Evolutionary conservation across 2,329 filamentous ascomycete genomes (phyloP).

Genomic region (Aspergillus alliaceus): DNA sequence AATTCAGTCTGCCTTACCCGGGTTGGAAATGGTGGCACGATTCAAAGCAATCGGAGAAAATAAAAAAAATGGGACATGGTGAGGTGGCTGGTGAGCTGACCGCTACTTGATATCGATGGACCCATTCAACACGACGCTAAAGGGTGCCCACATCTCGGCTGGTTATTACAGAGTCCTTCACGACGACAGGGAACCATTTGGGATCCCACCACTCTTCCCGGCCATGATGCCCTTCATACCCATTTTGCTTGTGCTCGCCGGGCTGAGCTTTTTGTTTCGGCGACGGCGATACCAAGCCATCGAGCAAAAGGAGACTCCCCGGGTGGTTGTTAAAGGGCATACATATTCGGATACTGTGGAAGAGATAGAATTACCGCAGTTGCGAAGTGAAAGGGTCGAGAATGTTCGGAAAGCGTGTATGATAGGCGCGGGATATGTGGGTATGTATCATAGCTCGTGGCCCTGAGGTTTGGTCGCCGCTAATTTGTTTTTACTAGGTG

Average conservation of each 20-base stretch:
- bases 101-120: neutral
- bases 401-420: slow-evolving; percentile 23
- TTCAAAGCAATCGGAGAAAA: neutral
- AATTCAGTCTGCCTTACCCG: neutral
- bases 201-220: neutral
- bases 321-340: slow-evolving; percentile 19
- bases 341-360: slow-evolving; percentile 19
- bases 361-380: neutral
- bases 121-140: neutral
- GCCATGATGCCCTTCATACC: slow-evolving; percentile 19
- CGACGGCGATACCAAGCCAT: slow-evolving; percentile 14
- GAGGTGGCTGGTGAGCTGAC: neutral
- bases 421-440: slow-evolving; percentile 26
- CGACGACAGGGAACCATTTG: neutral
- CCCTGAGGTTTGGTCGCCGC: neutral
- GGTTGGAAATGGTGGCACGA: neutral
- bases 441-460: slow-evolving; percentile 8
- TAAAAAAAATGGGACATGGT: neutral
- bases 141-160: neutral
- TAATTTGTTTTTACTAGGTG: slow-evolving; percentile 10
- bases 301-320: slow-evolving; percentile 1
- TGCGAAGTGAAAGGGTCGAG: slow-evolving; percentile 5
- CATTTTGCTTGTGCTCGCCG: slow-evolving; percentile 16
- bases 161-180: neutral
- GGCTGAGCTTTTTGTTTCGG: slow-evolving; percentile 15